Base-by-base conservation (phyloP, 139 green algal genomes). In the Zygnema cylindricum region DNA sequence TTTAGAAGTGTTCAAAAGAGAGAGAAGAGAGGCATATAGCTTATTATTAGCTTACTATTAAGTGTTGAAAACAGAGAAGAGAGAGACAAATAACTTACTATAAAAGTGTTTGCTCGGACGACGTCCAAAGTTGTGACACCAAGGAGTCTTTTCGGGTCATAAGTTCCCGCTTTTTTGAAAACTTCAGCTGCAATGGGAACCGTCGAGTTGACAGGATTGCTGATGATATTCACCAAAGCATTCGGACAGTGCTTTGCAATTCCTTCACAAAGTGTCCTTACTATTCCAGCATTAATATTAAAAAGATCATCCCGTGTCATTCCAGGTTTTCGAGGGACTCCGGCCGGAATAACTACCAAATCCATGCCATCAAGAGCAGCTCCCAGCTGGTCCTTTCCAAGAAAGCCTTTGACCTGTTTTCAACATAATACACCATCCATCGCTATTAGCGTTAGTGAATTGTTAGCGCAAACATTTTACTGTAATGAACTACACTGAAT, bases 261-360 rank as follows among this genome's bases (percentile, higher is more conserved):
- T 1, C 94, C 97, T 85, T 98, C 95, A 1, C 94, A 91, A 81
- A 99, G 93, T 1, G 82, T 91, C 76, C 94, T 95, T 7, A 99
- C 97, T 81, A 99, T 99, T 88, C 97, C 96, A 0, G 96, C 96
- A 86, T 99, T 99, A 91, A 98, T 98, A 92, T 98, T 98, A 95
- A 99, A 99, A 36, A 99, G 95, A 87, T 99, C 98, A 91, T 99
- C 97, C 84, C 98, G 95, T 55, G 97, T 99, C 98, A 99, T 99
- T 86, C 98, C 98, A 25, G 98, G 98, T 95, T 99, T 99, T 82
- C 98, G 94, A 1, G 98, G 98, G 49, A 99, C 95, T 43, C 97
- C 97, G 33, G 96, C 95, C 32, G 98, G 98, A 69, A 99, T 98
- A 85, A 99, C 92, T 38, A 99, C 96, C 16, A 98, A 83, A 75